A percentile compares a stretch with the other conserved stretches of the same genome.
These are phyloP conservation scores for Knufia fluminis DNA, from an alignment of 2,329 filamentous ascomycete genomes.

Conservation along the genomic window DNA sequence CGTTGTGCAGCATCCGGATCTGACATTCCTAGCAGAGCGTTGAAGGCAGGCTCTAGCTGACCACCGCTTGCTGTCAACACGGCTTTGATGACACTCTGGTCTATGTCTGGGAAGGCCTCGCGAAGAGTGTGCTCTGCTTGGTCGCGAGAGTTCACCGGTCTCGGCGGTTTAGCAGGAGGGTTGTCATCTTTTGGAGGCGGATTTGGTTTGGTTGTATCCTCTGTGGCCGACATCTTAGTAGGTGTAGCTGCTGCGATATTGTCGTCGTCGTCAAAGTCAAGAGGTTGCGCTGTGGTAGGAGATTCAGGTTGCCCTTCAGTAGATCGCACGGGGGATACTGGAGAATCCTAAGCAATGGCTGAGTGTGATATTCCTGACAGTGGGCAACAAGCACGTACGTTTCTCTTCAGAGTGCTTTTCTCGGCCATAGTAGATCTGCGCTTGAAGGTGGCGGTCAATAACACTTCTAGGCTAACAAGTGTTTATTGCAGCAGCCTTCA, in stretches of 20 bases:
- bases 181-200: constrained; percentile 23
- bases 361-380: not conserved
- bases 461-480: too few relatives aligned
- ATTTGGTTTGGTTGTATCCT: constrained; percentile 23
- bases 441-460: too few relatives aligned
- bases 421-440: not conserved
- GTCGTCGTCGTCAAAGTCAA: constrained; percentile 50
- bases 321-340: constrained; percentile 21
- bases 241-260: constrained; percentile 30
- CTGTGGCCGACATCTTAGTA: constrained; percentile 23
- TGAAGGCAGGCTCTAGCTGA: constrained; percentile 86
- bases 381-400: not conserved
- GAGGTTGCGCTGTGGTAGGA: constrained; percentile 46
- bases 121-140: constrained; percentile 81
- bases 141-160: constrained; percentile 70
- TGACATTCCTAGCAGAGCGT: constrained; percentile 77
- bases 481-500: constrained; percentile 8
- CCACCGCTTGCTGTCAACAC: constrained; percentile 79
- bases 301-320: constrained; percentile 36
- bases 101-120: constrained; percentile 86
- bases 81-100: constrained; percentile 71
- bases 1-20: constrained; percentile 60
- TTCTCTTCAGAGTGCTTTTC: not conserved
- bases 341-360: constrained; percentile 14
- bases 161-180: constrained; percentile 72